Evolutionary conservation across 202 grass and related monocot species (phyloP).

Genomic region (Eragrostis tef): DNA sequence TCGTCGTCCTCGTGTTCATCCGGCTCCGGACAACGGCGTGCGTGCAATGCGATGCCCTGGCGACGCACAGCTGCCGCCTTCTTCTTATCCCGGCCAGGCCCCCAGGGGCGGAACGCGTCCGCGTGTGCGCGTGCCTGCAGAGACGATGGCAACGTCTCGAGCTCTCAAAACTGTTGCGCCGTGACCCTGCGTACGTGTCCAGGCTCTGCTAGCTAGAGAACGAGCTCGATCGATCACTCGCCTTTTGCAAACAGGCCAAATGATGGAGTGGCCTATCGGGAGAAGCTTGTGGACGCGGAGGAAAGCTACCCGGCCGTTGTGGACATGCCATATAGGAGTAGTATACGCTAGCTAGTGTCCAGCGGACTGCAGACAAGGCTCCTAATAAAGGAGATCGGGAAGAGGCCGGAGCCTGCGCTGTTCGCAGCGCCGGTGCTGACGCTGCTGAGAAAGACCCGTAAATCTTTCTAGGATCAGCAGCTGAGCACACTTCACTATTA

Average conservation of each 20-base stretch:
- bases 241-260: not conserved
- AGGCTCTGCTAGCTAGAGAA: not conserved
- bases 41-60: not conserved
- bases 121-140: not conserved
- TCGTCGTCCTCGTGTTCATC: constrained; percentile 6
- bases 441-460: not conserved
- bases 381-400: not conserved
- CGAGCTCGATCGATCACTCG: not conserved
- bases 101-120: not conserved
- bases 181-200: not conserved
- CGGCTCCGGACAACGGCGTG: not conserved
- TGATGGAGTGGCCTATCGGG: constrained; percentile 25
- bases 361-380: constrained; percentile 20
- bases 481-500: not conserved
- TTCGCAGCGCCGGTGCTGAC: not conserved
- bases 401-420: not conserved
- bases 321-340: not conserved
- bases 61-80: not conserved
- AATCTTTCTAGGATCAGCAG: not conserved
- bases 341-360: constrained; percentile 23
- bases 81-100: not conserved
- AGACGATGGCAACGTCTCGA: not conserved
- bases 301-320: not conserved
- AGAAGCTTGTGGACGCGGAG: constrained; percentile 18
- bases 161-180: not conserved